Percentiles rank a stretch among this genome's conserved stretches.
Conservation (phyloP, 768 basidiomycete species). For the Leccinum uliginosum region DNA sequence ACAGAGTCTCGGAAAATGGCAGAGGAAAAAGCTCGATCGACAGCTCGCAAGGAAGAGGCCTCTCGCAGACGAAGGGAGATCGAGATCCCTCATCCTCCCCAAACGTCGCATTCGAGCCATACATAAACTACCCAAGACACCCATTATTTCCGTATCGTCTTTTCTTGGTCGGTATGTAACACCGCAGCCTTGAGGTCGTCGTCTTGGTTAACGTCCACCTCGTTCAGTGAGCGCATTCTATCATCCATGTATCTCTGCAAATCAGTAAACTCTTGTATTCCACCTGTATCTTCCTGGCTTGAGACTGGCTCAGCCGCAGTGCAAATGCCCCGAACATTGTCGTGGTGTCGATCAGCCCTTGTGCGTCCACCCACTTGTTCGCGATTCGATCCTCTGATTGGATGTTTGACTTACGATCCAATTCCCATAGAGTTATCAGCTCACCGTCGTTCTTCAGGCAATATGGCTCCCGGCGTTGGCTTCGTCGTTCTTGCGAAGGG, state of each 20-base stretch:
- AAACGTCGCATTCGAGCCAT: slow-evolving; percentile 9
- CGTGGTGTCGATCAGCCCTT: slow-evolving; percentile 7
- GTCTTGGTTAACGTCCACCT: slow-evolving; percentile 10
- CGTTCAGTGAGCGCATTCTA: slow-evolving; percentile 14
- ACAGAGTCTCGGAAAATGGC: slow-evolving; percentile 57
- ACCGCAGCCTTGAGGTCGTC: slow-evolving; percentile 1
- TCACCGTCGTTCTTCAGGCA: background rate
- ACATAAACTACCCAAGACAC: slow-evolving; percentile 11
- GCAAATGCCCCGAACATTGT: slow-evolving; percentile 1
- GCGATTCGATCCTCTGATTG: background rate
- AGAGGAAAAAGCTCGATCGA: slow-evolving; percentile 44
- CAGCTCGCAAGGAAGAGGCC: slow-evolving; percentile 25
- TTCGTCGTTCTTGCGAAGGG: background rate
- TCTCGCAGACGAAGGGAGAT: slow-evolving; percentile 24
- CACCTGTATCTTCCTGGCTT: slow-evolving; percentile 3
- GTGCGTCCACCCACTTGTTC: slow-evolving; percentile 13
- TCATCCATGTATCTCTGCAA: slow-evolving; percentile 12
- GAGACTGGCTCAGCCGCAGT: slow-evolving; percentile 1
- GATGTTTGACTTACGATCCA: background rate
- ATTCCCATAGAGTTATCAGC: slow-evolving; percentile 3
- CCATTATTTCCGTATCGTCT: background rate
- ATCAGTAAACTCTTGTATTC: slow-evolving; percentile 16
- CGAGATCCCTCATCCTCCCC: slow-evolving; percentile 1
- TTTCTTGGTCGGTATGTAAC: slow-evolving; percentile 15
- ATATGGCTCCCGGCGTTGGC: background rate